phyloP scores from a whole-genome alignment of 1,284 basidiomycete genomes.

The Apiotrichum sp. region DNA sequence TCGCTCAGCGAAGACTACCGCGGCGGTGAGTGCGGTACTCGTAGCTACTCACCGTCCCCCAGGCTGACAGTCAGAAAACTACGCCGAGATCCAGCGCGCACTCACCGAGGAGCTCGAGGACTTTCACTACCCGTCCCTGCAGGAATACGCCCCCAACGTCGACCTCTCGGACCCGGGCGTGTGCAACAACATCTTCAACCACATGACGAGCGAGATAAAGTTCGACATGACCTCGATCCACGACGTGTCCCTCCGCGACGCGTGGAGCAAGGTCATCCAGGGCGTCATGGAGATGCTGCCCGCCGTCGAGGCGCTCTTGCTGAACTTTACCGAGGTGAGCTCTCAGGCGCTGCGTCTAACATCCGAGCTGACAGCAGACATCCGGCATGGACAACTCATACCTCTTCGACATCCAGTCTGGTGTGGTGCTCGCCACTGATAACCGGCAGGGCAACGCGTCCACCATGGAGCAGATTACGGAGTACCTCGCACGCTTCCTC shows the following conservation, averaged over 20 bases:
- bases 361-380: conserved; percentile 44
- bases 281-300: conserved; percentile 49
- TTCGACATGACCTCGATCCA: conserved; percentile 54
- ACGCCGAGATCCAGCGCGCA: conserved; percentile 75
- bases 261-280: conserved; percentile 51
- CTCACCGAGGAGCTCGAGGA: conserved; percentile 76
- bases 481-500: conserved; percentile 82
- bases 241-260: conserved; percentile 52
- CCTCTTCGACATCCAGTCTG: conserved; percentile 78
- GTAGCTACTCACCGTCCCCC: not conserved
- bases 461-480: conserved; percentile 82
- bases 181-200: conserved; percentile 33
- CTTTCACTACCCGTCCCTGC: conserved; percentile 48
- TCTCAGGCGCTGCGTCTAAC: too few relatives aligned
- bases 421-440: conserved; percentile 87
- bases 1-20: conserved; percentile 87
- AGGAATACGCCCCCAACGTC: conserved; percentile 18
- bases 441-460: conserved; percentile 54
- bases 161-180: conserved; percentile 36
- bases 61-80: conserved; percentile 60
- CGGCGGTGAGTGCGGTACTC: conserved; percentile 57
- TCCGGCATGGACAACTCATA: conserved; percentile 88
- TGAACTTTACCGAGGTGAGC: conserved; percentile 48
- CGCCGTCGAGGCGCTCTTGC: conserved; percentile 49
- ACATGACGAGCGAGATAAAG: conserved; percentile 43